Evolutionary conservation across 306 rosid genomes (phyloP).

Genomic region (Malus fusca): DNA sequence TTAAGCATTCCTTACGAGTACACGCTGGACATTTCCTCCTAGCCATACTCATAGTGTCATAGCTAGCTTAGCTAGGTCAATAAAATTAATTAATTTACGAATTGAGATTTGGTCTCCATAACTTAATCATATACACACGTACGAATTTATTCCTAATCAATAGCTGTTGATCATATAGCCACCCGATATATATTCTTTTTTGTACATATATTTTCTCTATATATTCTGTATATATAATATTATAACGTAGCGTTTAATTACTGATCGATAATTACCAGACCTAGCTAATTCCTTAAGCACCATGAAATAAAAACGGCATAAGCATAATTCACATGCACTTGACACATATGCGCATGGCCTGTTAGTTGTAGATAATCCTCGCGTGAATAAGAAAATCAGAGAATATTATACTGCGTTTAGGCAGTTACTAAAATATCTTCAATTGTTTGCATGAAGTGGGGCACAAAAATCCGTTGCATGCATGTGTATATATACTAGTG

Average conservation of each 20-base stretch:
- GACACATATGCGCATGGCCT: not conserved
- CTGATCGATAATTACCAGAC: constrained; percentile 11
- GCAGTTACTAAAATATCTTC: not conserved
- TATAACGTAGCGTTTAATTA: not conserved
- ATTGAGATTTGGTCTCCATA: constrained; percentile 8
- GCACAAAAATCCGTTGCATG: not conserved
- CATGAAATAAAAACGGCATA: constrained; percentile 10
- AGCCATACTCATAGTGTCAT: too few species aligned
- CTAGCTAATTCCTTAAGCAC: constrained; percentile 18
- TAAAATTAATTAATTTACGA: too few species aligned
- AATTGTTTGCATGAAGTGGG: not conserved
- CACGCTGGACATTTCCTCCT: too few species aligned
- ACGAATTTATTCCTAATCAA: constrained; percentile 23
- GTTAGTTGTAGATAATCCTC: constrained; percentile 19
- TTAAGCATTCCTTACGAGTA: too few species aligned
- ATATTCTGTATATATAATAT: not conserved
- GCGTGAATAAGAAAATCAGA: constrained; percentile 21
- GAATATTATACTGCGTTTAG: not conserved
- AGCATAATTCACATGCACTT: constrained; percentile 31
- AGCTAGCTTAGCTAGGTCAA: too few species aligned
- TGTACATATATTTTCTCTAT: constrained; percentile 11
- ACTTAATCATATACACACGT: not conserved
- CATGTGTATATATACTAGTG: not conserved
- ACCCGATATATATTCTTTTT: constrained; percentile 6
- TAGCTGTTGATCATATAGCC: constrained; percentile 29